Percentiles rank a stretch among this genome's conserved stretches.
Evolutionary conservation across 768 basidiomycete genomes (phyloP).

Genomic region (Mrakia blollopis): DNA sequence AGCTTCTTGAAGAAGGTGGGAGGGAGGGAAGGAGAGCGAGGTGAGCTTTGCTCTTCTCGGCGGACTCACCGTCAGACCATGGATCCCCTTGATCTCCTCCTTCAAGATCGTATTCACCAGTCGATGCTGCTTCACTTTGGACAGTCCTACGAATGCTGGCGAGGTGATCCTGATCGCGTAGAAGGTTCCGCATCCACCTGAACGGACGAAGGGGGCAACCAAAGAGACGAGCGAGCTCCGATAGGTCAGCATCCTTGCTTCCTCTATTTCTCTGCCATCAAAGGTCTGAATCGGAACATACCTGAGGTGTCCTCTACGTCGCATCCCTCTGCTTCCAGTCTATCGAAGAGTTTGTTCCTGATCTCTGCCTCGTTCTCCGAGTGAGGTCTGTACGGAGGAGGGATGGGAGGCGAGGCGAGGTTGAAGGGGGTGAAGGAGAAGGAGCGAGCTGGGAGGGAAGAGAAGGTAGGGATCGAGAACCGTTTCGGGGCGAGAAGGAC

Average conservation of each 20-base stretch:
- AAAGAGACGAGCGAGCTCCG: not conserved
- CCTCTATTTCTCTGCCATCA: not conserved
- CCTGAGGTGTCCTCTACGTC: conserved; percentile 94
- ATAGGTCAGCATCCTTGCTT: not conserved
- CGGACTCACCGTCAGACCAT: conserved; percentile 77
- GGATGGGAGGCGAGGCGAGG: conserved; percentile 2
- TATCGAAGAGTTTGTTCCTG: conserved; percentile 62
- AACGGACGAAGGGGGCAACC: not conserved
- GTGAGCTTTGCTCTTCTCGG: not conserved
- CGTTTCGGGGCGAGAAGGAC: not conserved
- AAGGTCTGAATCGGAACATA: conserved; percentile 43
- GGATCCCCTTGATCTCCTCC: conserved; percentile 82
- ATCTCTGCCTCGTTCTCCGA: conserved; percentile 47
- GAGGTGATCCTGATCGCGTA: conserved; percentile 88
- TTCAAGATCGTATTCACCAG: conserved; percentile 81
- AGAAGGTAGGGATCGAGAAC: not conserved
- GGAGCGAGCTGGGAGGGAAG: not conserved
- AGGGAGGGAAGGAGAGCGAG: not conserved
- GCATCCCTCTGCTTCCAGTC: conserved; percentile 72
- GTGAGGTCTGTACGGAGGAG: conserved; percentile 21
- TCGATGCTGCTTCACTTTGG: conserved; percentile 88
- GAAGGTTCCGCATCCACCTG: conserved; percentile 96
- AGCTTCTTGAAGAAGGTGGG: not conserved
- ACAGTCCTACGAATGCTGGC: conserved; percentile 73
- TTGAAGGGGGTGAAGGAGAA: not conserved